Evolutionary conservation across 257 asterid species (phyloP), one percentile per base, ranked within the genome.

Genomic region (Apocynum venetum): DNA sequence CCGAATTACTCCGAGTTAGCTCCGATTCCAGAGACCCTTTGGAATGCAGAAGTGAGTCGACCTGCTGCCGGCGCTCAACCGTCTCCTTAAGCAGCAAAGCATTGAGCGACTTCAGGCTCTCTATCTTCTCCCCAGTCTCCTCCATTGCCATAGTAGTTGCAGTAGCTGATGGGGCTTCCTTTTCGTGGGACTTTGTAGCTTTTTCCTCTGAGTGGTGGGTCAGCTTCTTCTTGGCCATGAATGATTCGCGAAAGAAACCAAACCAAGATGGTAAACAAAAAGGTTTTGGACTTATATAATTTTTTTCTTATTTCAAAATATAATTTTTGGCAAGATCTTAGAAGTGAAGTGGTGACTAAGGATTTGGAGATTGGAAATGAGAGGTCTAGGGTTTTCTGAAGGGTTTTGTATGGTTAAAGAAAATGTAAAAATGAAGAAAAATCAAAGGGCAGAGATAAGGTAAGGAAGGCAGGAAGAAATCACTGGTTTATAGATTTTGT

Each of bases 21-120:
- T 89, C 91, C 73, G 79, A 79, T 52, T 89, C 89, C 77, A 93
- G 73, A 51, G 78, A 82, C 59, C 69, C 83, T 13, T 86, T 90
- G 0, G 86, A 81, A 67, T 80, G 85, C 61, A 61, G 51, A 12
- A 91, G 92, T 52, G 94, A 80, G 10, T 83, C 91, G 77, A 93
- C 90, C 84, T 84, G 89, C 75, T 89, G 87, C 65, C 98, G 93
- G 64, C 91, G 89, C 82, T 87, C 95, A 65, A 82, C 38, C 1
- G 90, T 84, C 88, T 92, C 92, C 86, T 84, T 89, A 4, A 94
- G 82, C 61, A 94, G 96, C 80, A 83, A 83, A 41, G 67, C 85
- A 48, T 94, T 94, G 38, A 94, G 89, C 3, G 90, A 83, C 80
- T 89, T 93, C 70, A 93, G 89, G 65, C 52, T 86, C 68, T 81